Conservation (phyloP, 805 yeast genomes). For the Candida tammaniensis region DNA sequence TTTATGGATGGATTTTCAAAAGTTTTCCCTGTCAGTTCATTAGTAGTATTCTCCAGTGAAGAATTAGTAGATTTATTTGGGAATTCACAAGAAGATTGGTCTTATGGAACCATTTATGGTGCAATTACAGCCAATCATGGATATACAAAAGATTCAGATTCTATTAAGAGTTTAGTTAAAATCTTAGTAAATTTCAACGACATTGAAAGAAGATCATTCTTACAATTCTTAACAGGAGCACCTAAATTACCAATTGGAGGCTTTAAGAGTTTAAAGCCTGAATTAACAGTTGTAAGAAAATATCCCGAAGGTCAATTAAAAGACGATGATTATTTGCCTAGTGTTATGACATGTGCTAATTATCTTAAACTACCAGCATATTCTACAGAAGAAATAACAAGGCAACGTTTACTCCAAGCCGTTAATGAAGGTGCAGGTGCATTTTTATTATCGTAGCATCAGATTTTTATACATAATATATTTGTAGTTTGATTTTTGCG, state of each 20-base stretch:
- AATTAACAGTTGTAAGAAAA: slow-evolving; percentile 82
- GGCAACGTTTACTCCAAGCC: slow-evolving; percentile 59
- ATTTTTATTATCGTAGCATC: slow-evolving; percentile 65
- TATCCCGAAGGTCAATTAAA: slow-evolving; percentile 66
- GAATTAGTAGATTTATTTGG: slow-evolving; percentile 77
- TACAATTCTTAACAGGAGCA: slow-evolving; percentile 89
- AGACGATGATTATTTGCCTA: slow-evolving; percentile 83
- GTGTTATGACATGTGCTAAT: slow-evolving; percentile 98
- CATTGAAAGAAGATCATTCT: slow-evolving; percentile 64
- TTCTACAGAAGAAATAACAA: slow-evolving; percentile 59
- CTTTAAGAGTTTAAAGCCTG: slow-evolving; percentile 76
- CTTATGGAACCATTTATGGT: slow-evolving; percentile 53
- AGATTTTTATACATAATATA: background rate
- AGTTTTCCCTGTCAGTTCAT: slow-evolving; percentile 75
- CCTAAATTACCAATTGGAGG: slow-evolving; percentile 95
- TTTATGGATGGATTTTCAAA: slow-evolving; percentile 79
- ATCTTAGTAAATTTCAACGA: slow-evolving; percentile 54
- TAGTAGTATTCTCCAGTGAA: slow-evolving; percentile 67
- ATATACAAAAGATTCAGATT: slow-evolving; percentile 63
- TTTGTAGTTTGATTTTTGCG: background rate
- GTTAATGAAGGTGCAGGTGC: slow-evolving; percentile 87
- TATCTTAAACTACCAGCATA: slow-evolving; percentile 88
- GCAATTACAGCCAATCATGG: slow-evolving; percentile 88
- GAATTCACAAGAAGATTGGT: slow-evolving; percentile 85
- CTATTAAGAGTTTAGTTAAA: slow-evolving; percentile 59